phyloP scores from a whole-genome alignment of 129 eudicot species.

The Helianthus annuus region HanXRQr2.0-SUNRISE NC_035434.2:150219789-150220288 shows the following conservation, averaged over 20 bases:
- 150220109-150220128: conserved; percentile 10
- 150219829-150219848: conserved; percentile 45
- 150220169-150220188: conserved; percentile 54
- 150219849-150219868: conserved; percentile 35
- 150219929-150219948: conserved; percentile 50
- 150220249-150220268: too few relatives aligned
- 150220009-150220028: conserved; percentile 2
- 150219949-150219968: conserved; percentile 58
- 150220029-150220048: conserved; percentile 70
- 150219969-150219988: conserved; percentile 42
- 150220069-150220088: conserved; percentile 82
- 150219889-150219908: conserved; percentile 36
- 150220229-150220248: too few relatives aligned
- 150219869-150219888: conserved; percentile 36
- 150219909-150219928: conserved; percentile 48
- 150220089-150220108: conserved; percentile 83
- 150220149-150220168: conserved; percentile 7
- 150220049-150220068: conserved; percentile 69
- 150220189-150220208: conserved; percentile 85
- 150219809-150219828: conserved; percentile 54
- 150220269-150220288: conserved; percentile 25
- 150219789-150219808: conserved; percentile 38
- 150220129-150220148: conserved; percentile 31
- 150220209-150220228: conserved; percentile 37
- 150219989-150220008: conserved; percentile 27